phyloP scores from a whole-genome alignment of 345 rosid species.

The Acer campestre region DNA sequence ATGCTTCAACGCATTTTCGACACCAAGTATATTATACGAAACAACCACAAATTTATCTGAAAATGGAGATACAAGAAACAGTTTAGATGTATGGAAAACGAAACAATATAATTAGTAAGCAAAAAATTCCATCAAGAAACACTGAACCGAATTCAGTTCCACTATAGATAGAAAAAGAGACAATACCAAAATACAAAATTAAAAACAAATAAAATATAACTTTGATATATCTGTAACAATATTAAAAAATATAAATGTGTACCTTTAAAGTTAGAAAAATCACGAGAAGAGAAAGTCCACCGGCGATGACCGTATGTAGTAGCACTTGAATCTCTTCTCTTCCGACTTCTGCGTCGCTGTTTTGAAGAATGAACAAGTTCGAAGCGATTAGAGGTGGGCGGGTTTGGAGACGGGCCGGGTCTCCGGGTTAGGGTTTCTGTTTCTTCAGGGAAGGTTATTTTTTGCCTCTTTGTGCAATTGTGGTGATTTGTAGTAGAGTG shows the following conservation, averaged over 20 bases:
- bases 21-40: slow-evolving; percentile 77
- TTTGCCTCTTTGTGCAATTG: slow-evolving; percentile 11
- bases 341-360: slow-evolving; percentile 1
- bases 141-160: no score
- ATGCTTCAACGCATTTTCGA: slow-evolving; percentile 66
- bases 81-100: background rate
- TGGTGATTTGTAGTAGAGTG: background rate
- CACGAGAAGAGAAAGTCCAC: slow-evolving; percentile 41
- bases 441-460: background rate
- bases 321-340: slow-evolving; percentile 10
- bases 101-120: background rate
- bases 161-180: no score
- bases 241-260: background rate
- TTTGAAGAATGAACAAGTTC: slow-evolving; percentile 16
- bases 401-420: slow-evolving; percentile 1
- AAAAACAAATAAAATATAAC: background rate
- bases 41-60: slow-evolving; percentile 65
- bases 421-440: slow-evolving; percentile 25
- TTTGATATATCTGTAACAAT: background rate
- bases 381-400: slow-evolving; percentile 26
- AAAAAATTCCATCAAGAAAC: no score
- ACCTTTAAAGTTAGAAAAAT: slow-evolving; percentile 38
- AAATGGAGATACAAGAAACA: background rate
- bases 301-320: slow-evolving; percentile 25
- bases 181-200: background rate